A percentile compares a stretch with the other conserved stretches of the same genome.
These are phyloP conservation scores for Lentinula sp. DNA, from an alignment of 768 basidiomycete genomes.

Conservation along the genomic window DNA sequence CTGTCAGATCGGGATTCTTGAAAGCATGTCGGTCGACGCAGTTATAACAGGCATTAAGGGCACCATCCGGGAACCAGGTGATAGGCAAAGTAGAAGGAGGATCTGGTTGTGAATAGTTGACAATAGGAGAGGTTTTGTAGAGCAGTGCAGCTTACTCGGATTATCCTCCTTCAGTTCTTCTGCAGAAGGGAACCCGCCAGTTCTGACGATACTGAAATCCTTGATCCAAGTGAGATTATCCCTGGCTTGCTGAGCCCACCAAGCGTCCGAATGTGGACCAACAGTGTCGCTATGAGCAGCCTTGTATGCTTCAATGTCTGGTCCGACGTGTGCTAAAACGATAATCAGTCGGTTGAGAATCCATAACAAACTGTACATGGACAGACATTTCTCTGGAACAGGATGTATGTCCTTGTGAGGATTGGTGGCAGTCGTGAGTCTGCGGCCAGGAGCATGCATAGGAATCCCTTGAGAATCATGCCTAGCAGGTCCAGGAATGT, in stretches of 20 bases:
- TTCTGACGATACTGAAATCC: not conserved
- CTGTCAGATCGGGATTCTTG: constrained; percentile 83
- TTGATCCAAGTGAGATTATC: constrained; percentile 1
- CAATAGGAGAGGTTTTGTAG: constrained; percentile 39
- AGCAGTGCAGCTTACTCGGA: not conserved
- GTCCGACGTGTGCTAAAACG: constrained; percentile 63
- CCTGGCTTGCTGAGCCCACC: constrained; percentile 54
- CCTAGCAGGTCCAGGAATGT: not conserved
- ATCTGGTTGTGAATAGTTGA: constrained; percentile 83
- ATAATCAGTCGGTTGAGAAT: constrained; percentile 40
- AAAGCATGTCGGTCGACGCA: constrained; percentile 97
- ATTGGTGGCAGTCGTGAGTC: not conserved
- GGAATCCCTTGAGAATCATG: constrained; percentile 6
- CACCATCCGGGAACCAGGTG: constrained; percentile 95
- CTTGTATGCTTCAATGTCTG: constrained; percentile 70
- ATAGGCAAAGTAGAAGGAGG: constrained; percentile 83
- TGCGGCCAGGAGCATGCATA: not conserved
- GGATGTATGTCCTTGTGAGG: constrained; percentile 1
- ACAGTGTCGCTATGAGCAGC: constrained; percentile 63
- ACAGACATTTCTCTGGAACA: constrained; percentile 9
- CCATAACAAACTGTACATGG: constrained; percentile 13
- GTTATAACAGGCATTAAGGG: constrained; percentile 91
- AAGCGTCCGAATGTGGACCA: constrained; percentile 72
- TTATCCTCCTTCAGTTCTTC: constrained; percentile 2
- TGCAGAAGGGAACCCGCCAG: constrained; percentile 2